Base-by-base conservation (phyloP, 768 basidiomycete species). In the Amanita pseudoporphyria region DNA sequence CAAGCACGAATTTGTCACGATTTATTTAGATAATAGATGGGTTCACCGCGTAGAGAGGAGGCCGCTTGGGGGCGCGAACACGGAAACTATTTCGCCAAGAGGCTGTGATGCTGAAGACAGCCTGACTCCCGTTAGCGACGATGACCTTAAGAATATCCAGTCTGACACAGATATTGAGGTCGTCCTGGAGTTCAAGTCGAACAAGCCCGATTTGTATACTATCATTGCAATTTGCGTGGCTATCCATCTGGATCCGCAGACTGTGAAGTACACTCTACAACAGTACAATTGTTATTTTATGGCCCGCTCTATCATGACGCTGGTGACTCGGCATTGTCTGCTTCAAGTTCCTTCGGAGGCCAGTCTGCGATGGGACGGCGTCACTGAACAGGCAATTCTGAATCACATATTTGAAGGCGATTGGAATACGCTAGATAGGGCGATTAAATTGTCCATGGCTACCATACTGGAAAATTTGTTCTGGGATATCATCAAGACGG, bases 31-130 rank as follows among this genome's bases (percentile, higher is more conserved):
- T 3, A 31, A 31, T n/a, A 37, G 38, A 40, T 18, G 26, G 36
- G 5, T n/a, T 14, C 24, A 48, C 21, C 47, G 47, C 6, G 28
- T 48, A 7, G 47, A 48, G 12, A 35, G 47, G 24, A 37, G 47
- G 6, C 47, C 47, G 6, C 10, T 48, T 12, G 37, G 26, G 13
- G 37, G 35, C 7, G 19, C 24, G 24, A 48, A 30, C 47, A 13
- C 16, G 14, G 47, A 39, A 1, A 28, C n/a, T 10, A 30, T 48
- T 26, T 26, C 22, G 14, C 21, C 36, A 16, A 19, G 39, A 5
- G 47, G 47, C 22, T 38, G 24, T 26, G 47, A 48, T n/a, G 47
- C 47, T 5, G 47, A 48, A 28, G 37, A 48, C 9, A 48, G 28
- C 3, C n/a, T 48, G 9, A 30, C 28, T 5, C 26, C 19, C 2